Evolutionary conservation across 2,329 filamentous ascomycete species (phyloP), one percentile per base, ranked within the genome.

Genomic region (Harringtonia lauricola): DNA sequence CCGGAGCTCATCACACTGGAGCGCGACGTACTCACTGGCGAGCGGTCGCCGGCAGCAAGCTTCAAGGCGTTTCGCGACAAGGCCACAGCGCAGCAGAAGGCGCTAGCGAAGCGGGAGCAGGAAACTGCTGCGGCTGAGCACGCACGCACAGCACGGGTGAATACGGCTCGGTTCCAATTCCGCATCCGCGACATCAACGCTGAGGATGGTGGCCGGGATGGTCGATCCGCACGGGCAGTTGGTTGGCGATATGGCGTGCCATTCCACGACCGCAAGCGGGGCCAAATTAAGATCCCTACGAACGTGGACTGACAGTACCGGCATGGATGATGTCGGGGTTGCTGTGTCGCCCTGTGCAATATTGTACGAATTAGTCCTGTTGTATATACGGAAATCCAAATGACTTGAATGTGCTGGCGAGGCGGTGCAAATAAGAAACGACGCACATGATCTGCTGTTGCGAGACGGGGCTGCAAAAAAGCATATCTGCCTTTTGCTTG

Each of bases 241-340:
- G 80, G 80, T 18, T 78, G 72, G 70, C 65, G 76, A 47, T 84
- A 84, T 52, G 80, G 80, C 47, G 70, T 70, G 47, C 79, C 80
- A 12, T 66, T 68, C 49, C 67, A 75, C 55, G 80, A 84, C 55
- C 70, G 80, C 45, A 74, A 71, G 62, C 74, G 71, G 52, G 79
- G 75, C n/a, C 56, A 72, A 57, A 61, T 81, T 63, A 83, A 83
- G 70, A 83, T 83, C 55, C 79, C 80, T 19, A 81, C 72, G 30
- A 72, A 67, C 42, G 76, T 82, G 43, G 72, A 26, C 4, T 47
- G 33, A 36, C 9, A 5, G 14, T 13, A 22, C 7, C 4, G 13
- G 6, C 9, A n/a, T n/a, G n/a, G n/a, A n/a, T n/a, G n/a, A n/a
- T n/a, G n/a, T n/a, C n/a, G n/a, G n/a, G n/a, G n/a, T n/a, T n/a